Percentiles rank a stretch among this genome's conserved stretches.
phyloP scores from a whole-genome alignment of 2,329 filamentous ascomycete genomes.

The Epichloe sp. region DNA sequence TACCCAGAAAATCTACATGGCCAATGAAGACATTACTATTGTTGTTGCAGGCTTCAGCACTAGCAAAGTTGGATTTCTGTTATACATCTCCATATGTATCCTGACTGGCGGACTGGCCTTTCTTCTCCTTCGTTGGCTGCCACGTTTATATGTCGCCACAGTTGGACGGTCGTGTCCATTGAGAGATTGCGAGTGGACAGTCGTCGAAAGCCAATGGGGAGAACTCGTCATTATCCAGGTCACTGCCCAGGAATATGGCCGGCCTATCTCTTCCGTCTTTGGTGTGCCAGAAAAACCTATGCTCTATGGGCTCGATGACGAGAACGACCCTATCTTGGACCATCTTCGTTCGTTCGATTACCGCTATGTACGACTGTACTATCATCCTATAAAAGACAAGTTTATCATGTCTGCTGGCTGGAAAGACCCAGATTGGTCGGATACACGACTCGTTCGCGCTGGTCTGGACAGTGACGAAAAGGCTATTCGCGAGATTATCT shows the following conservation, averaged over 20 bases:
- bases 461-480: conserved; percentile 87
- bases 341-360: conserved; percentile 74
- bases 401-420: conserved; percentile 79
- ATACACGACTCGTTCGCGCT: conserved; percentile 57
- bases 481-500: conserved; percentile 68
- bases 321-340: conserved; percentile 60
- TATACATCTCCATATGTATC: conserved; percentile 60
- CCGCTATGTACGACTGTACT: conserved; percentile 86
- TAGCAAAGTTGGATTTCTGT: conserved; percentile 50
- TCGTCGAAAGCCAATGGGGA: conserved; percentile 95
- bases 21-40: conserved; percentile 86
- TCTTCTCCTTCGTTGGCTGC: conserved; percentile 80
- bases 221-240: conserved; percentile 73
- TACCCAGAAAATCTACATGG: conserved; percentile 86
- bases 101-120: conserved; percentile 66
- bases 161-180: conserved; percentile 58
- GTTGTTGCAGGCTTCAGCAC: conserved; percentile 86
- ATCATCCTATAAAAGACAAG: conserved; percentile 77
- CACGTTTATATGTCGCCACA: conserved; percentile 69
- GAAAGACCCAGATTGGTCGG: conserved; percentile 86
- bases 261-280: conserved; percentile 49
- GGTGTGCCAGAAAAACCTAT: conserved; percentile 50
- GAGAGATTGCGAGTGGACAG: conserved; percentile 74
- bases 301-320: conserved; percentile 41
- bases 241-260: conserved; percentile 37